Percentiles rank a stretch among this genome's conserved stretches.
phyloP scores from a whole-genome alignment of 2,329 filamentous ascomycete species.

The Aspergillus udagawae region DNA sequence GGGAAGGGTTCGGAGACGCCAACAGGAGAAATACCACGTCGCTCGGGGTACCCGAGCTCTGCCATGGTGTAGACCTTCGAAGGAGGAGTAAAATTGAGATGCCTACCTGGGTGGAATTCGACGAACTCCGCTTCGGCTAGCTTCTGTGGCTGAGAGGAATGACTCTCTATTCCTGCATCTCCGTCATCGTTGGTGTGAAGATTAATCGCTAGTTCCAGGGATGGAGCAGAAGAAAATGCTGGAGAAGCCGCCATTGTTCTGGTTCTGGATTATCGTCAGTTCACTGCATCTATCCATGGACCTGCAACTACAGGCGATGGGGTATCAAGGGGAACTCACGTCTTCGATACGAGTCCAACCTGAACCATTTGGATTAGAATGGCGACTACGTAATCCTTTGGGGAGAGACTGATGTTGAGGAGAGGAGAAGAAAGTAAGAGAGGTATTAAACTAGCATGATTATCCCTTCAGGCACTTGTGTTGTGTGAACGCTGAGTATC shows the following conservation, averaged over 20 bases:
- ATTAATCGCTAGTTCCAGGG: constrained; percentile 14
- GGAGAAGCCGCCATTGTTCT: constrained; percentile 16
- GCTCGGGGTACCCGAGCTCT: constrained; percentile 55
- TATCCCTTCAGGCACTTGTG: too few species aligned
- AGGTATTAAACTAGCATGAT: not conserved
- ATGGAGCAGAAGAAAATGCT: constrained; percentile 19
- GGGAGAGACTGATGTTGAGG: not conserved
- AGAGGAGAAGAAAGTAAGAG: not conserved
- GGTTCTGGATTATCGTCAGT: constrained; percentile 9
- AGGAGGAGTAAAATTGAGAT: constrained; percentile 52
- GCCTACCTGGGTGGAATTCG: constrained; percentile 53
- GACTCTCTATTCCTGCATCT: constrained; percentile 16
- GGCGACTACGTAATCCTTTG: not conserved
- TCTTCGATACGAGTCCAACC: not conserved
- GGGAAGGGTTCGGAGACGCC: constrained; percentile 64
- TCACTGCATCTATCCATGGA: not conserved
- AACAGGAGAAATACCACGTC: constrained; percentile 57
- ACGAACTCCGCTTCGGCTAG: constrained; percentile 13
- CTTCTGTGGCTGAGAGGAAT: constrained; percentile 30
- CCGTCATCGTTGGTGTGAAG: constrained; percentile 18
- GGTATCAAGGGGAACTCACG: not conserved
- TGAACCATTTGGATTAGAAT: not conserved
- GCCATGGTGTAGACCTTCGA: constrained; percentile 56
- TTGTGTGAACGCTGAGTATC: too few species aligned
- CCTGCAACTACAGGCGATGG: not conserved